Evolutionary conservation across 345 rosid genomes (phyloP), one percentile per base, ranked within the genome.

Genomic region (Corymbia maculata): DNA sequence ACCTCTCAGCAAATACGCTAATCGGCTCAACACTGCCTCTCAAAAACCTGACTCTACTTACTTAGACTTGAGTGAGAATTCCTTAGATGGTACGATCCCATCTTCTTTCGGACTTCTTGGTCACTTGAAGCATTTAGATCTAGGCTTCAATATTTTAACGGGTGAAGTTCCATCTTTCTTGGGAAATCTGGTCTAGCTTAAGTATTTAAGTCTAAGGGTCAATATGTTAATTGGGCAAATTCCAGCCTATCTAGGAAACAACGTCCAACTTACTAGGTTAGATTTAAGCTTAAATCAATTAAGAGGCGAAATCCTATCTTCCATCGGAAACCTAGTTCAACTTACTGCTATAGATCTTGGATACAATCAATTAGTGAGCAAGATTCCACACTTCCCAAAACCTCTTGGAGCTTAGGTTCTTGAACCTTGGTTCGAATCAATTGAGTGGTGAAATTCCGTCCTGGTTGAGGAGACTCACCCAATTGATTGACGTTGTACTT

Each of bases 401-500:
- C 30, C 85, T 89, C 14, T 52, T 52, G 21, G 66, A 86, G 49
- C 88, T 90, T 7, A 3, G n/a, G 22, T 0, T 2, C 17, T 45
- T 89, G 14, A n/a, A 11, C 9, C 30, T 90, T 13, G 1, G 2
- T 9, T 17, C 10, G 6, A 91, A 91, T 45, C 55, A 87, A 55
- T 26, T 91, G 8, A 52, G 80, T 15, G 90, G 91, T 32, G 59
- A 26, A 21, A 68, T 90, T 2, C 91, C 90, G 28, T 28, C 36
- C 47, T 52, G 52, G 16, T n/a, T 87, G 3, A 10, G 36, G 28
- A 89, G 87, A 51, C 87, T 92, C n/a, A 91, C 90, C 45, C 85
- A 32, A 3, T 24, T 91, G 28, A 13, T 24, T 4, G 0, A 0
- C 21, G 19, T 92, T 10, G 51, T 44, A 64, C 86, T 92, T 32